Percentiles rank a stretch among this genome's conserved stretches.
phyloP scores from a whole-genome alignment of 768 basidiomycete species.

The Inosperma sp. region DNA sequence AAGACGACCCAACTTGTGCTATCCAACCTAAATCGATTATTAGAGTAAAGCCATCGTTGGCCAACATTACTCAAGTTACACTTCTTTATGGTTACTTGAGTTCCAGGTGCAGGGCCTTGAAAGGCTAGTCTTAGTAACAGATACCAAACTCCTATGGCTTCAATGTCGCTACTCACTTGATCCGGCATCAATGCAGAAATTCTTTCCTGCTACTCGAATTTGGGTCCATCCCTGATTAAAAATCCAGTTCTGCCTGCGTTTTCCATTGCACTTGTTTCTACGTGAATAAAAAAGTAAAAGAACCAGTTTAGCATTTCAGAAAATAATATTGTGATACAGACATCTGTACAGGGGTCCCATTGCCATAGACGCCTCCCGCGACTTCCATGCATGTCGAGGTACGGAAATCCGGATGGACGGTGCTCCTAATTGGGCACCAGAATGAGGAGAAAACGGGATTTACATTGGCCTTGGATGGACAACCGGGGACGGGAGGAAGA shows the following conservation, averaged over 20 bases:
- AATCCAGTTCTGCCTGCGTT: slow-evolving; percentile 29
- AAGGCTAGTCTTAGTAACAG: background rate
- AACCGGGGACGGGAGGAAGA: too few relatives aligned
- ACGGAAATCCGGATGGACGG: slow-evolving; percentile 28
- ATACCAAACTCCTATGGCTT: background rate
- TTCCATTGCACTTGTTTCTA: slow-evolving; percentile 33
- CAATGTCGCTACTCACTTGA: slow-evolving; percentile 20
- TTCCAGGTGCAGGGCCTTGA: slow-evolving; percentile 27
- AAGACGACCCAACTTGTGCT: slow-evolving; percentile 17
- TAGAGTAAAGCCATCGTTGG: slow-evolving; percentile 31
- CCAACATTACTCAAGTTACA: slow-evolving; percentile 32
- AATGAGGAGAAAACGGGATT: too few relatives aligned
- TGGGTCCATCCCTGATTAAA: slow-evolving; percentile 25
- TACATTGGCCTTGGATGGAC: too few relatives aligned
- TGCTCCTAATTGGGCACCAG: too few relatives aligned
- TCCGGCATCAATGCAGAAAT: slow-evolving; percentile 36
- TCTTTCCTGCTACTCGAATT: slow-evolving; percentile 28
- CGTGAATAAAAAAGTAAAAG: background rate
- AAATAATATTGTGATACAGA: too few relatives aligned
- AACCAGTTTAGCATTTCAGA: background rate
- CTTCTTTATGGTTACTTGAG: slow-evolving; percentile 33
- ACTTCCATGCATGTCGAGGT: slow-evolving; percentile 32
- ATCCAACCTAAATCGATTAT: slow-evolving; percentile 27
- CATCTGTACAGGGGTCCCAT: slow-evolving; percentile 36
- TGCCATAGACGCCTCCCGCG: slow-evolving; percentile 24